Evolutionary conservation across 2,329 filamentous ascomycete genomes (phyloP), one percentile per base, ranked within the genome.

Genomic region (Ceratocystis papillata): DNA sequence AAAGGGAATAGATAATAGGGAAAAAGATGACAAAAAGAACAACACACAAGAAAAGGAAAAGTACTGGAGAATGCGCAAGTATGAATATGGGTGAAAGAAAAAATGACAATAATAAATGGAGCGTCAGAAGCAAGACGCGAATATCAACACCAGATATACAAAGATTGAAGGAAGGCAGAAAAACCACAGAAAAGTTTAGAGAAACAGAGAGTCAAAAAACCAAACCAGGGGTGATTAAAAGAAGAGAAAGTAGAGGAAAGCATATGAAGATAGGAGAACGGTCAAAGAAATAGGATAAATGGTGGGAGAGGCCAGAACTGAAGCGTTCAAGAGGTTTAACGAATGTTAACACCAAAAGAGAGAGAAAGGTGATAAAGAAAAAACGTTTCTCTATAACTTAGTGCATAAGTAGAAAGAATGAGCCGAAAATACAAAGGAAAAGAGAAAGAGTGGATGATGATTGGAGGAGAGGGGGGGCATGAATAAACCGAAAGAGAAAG

Each of bases 281-380:
- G 25, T 25, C 44, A 60, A 63, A 25, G 20, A 50, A 64, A 30
- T 30, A 53, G 12, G 20, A 55, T 17, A 25, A 53, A 64, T n/a
- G 46, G 62, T 15, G 41, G 22, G 28, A n/a, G 25, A 53, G 5
- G 20, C 8, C 8, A 28, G 25, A 53, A 53, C 20, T 20, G 15
- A 53, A 57, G 37, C 45, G 33, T 33, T 28, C 8, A 22, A 20
- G 8, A 20, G n/a, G 17, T 12, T 41, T 41, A 41, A 41, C 37
- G 37, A 41, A 41, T 15, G 37, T 12, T 41, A 41, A 41, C 37
- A 41, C 37, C 37, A 41, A 3, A 41, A 12, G 41, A 33, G 17
- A 60, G 63, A 60, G 25, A 66, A 62, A 12, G 60, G 33, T 17
- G 60, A 60, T 15, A 64, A 67, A 57, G 53, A 25, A 44, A 25